phyloP scores from a whole-genome alignment of 2,329 filamentous ascomycete genomes.

The Penicillium sp. region DNA sequence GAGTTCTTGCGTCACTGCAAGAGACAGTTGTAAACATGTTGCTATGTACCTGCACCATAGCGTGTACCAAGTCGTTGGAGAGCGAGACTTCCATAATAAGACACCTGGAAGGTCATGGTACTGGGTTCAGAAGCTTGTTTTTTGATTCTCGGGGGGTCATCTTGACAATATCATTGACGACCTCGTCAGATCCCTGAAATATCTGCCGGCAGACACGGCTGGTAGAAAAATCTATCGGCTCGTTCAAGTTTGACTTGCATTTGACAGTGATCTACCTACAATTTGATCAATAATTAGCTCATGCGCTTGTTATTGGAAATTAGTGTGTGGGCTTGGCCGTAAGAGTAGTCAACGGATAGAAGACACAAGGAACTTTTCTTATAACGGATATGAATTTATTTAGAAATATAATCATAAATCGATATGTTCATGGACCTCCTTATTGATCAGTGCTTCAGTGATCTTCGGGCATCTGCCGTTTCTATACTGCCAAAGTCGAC shows the following conservation, averaged over 20 bases:
- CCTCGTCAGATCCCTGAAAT: slow-evolving; percentile 78
- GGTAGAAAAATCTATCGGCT: slow-evolving; percentile 73
- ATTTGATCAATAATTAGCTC: not conserved
- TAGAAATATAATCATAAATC: not conserved
- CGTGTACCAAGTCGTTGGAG: not conserved
- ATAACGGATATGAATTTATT: not conserved
- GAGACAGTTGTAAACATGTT: not conserved
- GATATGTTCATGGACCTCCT: not conserved
- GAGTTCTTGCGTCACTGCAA: not conserved
- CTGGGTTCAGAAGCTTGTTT: slow-evolving; percentile 75
- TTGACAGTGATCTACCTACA: slow-evolving; percentile 70
- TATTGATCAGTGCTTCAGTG: slow-evolving; percentile 1
- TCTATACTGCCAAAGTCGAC: slow-evolving; percentile 43
- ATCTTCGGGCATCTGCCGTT: slow-evolving; percentile 31
- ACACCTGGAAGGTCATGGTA: slow-evolving; percentile 82
- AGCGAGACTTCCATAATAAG: slow-evolving; percentile 67
- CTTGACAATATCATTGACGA: slow-evolving; percentile 82
- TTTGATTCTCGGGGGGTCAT: slow-evolving; percentile 93
- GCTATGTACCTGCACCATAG: slow-evolving; percentile 51
- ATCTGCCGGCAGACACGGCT: slow-evolving; percentile 82
- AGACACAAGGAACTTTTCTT: not conserved
- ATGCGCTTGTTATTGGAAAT: not conserved
- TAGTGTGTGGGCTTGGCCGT: not conserved
- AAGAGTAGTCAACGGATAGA: not conserved
- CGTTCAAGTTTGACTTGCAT: slow-evolving; percentile 81